Evolutionary conservation across 129 eudicot species (phyloP).

Genomic region (Chrysanthemum makinoi): DNA sequence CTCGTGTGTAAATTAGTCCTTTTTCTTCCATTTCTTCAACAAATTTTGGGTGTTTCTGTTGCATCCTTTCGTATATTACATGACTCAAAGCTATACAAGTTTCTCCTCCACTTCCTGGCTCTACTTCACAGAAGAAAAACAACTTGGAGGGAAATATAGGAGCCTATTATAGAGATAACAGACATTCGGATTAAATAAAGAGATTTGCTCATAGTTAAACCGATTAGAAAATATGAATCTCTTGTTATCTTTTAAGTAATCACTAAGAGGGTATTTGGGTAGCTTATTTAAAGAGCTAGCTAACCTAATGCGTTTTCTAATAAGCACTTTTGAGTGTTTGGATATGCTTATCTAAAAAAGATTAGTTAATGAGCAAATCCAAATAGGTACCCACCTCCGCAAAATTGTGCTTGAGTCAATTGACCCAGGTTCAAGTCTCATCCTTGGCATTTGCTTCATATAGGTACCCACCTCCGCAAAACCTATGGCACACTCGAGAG

Average conservation of each 20-base stretch:
- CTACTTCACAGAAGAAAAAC: slow-evolving; percentile 35
- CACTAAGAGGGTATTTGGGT: not conserved
- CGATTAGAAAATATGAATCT: too few relatives aligned
- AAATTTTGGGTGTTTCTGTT: slow-evolving; percentile 31
- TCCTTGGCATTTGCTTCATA: too few relatives aligned
- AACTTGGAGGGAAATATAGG: slow-evolving; percentile 31
- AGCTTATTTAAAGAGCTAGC: not conserved
- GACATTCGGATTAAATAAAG: not conserved
- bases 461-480: too few relatives aligned
- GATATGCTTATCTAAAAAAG: too few relatives aligned
- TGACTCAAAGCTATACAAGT: slow-evolving; percentile 57
- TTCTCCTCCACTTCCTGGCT: slow-evolving; percentile 38
- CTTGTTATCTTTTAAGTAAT: too few relatives aligned
- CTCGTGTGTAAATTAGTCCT: slow-evolving; percentile 26
- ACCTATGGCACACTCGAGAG: too few relatives aligned
- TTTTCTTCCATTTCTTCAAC: slow-evolving; percentile 32
- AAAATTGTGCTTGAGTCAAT: too few relatives aligned
- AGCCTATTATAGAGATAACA: slow-evolving; percentile 5
- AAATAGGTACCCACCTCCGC: too few relatives aligned
- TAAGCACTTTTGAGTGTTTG: not conserved
- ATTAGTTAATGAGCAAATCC: not conserved
- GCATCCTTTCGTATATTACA: slow-evolving; percentile 56
- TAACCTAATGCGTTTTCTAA: too few relatives aligned
- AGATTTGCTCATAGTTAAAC: too few relatives aligned
- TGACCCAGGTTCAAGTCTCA: too few relatives aligned